A percentile compares a stretch with the other conserved stretches of the same genome.
phyloP scores from a whole-genome alignment of 2,329 filamentous ascomycete genomes.

The Calonectria pauciramosa region DNA sequence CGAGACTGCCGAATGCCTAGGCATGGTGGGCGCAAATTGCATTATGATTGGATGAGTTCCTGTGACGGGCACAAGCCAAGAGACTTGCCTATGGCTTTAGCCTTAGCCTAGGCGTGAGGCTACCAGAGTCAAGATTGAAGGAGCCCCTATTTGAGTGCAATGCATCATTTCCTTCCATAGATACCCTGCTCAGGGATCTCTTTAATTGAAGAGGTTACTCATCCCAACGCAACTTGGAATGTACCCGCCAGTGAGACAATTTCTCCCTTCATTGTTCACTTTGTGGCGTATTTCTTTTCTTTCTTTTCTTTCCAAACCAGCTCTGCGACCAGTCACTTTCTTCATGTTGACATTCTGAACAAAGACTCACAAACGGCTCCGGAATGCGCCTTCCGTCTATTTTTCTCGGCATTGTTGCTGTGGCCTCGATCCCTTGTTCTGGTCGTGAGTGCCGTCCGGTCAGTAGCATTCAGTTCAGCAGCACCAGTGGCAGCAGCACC shows the following conservation, averaged over 20 bases:
- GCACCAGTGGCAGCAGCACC: neutral
- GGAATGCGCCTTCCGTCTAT: neutral
- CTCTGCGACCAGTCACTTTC: neutral
- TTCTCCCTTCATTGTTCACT: too few species aligned
- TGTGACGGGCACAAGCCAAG: too few species aligned
- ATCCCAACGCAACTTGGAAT: neutral
- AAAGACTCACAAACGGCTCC: neutral
- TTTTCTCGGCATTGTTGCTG: neutral
- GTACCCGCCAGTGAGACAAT: neutral
- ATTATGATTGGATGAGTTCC: too few species aligned
- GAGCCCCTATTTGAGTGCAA: neutral
- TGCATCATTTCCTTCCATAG: neutral
- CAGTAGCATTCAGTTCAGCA: too few species aligned
- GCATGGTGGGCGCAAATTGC: too few species aligned
- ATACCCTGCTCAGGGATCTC: neutral
- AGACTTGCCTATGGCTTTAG: too few species aligned
- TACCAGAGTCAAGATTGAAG: neutral
- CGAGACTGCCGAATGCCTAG: too few species aligned
- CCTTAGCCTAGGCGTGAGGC: neutral
- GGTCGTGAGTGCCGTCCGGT: neutral
- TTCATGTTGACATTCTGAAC: neutral
- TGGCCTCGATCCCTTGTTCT: neutral
- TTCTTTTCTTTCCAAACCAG: too few species aligned
- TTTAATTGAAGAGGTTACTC: too few species aligned
- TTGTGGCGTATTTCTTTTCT: too few species aligned